Conservation (phyloP, 176 grass and related monocot species). For the Tuctoria greenei region DNA sequence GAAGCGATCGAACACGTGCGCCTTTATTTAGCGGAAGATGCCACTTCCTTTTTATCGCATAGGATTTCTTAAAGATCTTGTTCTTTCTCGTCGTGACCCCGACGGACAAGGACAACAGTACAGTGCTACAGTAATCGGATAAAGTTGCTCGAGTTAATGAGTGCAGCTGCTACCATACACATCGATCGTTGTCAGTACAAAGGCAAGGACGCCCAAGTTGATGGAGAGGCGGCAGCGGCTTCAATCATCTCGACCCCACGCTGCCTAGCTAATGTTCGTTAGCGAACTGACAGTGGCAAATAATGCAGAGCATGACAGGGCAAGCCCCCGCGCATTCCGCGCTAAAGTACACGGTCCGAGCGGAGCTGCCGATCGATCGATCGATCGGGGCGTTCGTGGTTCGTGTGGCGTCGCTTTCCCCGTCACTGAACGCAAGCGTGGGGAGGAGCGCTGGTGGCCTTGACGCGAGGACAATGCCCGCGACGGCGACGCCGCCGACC, state of each 20-base stretch:
- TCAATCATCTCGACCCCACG: neutral
- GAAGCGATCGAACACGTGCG: neutral
- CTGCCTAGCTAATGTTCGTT: neutral
- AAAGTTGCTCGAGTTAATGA: neutral
- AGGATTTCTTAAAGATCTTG: slow-evolving; percentile 20
- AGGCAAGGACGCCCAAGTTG: too few relatives aligned
- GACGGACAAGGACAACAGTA: neutral
- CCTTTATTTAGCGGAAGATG: neutral
- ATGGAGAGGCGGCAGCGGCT: too few relatives aligned
- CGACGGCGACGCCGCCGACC: slow-evolving; percentile 21
- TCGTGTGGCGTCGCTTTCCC: neutral
- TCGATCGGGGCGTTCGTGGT: too few relatives aligned
- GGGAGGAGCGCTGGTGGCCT: slow-evolving; percentile 26
- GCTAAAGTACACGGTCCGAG: neutral
- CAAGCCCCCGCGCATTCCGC: neutral
- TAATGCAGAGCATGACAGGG: neutral
- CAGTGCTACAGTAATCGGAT: neutral
- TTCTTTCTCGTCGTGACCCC: neutral
- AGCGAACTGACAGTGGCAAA: too few relatives aligned
- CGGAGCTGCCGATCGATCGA: neutral
- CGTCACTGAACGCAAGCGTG: neutral
- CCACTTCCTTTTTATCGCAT: slow-evolving; percentile 14
- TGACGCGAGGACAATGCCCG: slow-evolving; percentile 49
- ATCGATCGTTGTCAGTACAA: too few relatives aligned
- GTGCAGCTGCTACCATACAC: too few relatives aligned